Evolutionary conservation across 352 stramenopile genomes (phyloP).

Genomic region (Pythium folliculosum): DNA sequence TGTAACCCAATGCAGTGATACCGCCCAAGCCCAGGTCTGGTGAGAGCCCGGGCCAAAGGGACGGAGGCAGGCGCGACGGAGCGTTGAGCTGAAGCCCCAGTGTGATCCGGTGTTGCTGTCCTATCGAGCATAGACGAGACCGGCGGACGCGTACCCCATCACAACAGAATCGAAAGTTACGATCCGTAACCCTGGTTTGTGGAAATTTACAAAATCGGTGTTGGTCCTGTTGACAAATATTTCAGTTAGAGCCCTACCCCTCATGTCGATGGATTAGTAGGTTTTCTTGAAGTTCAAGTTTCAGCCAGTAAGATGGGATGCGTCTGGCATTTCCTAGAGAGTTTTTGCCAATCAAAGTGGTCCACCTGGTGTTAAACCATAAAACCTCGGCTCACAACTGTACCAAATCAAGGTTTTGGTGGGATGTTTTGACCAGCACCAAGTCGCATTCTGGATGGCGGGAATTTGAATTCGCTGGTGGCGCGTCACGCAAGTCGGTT

Average conservation of each 20-base stretch:
- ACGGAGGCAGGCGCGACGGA: too few species aligned
- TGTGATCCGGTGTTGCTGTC: background rate
- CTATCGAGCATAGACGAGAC: background rate
- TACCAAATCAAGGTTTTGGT: constrained; percentile 1
- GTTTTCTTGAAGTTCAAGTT: constrained; percentile 22
- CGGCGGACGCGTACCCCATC: background rate
- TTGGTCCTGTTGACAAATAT: background rate
- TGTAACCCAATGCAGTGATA: too few species aligned
- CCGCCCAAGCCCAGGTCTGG: too few species aligned
- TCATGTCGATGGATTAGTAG: background rate
- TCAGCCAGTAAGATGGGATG: constrained; percentile 7
- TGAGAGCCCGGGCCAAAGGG: too few species aligned
- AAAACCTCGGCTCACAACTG: background rate
- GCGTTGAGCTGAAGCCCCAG: too few species aligned
- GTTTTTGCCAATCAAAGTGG: background rate
- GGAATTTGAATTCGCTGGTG: constrained; percentile 9
- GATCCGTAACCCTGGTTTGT: background rate
- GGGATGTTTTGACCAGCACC: background rate
- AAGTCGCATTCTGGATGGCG: background rate
- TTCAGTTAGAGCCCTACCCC: background rate
- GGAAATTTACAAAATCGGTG: background rate
- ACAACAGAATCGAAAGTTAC: too few species aligned
- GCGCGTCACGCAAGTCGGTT: constrained; percentile 3
- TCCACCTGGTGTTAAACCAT: constrained; percentile 1
- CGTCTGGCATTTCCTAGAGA: background rate